These are phyloP conservation scores for Metschnikowia noctiluminum DNA, from an alignment of 805 yeast genomes.

Conservation along the genomic window DNA sequence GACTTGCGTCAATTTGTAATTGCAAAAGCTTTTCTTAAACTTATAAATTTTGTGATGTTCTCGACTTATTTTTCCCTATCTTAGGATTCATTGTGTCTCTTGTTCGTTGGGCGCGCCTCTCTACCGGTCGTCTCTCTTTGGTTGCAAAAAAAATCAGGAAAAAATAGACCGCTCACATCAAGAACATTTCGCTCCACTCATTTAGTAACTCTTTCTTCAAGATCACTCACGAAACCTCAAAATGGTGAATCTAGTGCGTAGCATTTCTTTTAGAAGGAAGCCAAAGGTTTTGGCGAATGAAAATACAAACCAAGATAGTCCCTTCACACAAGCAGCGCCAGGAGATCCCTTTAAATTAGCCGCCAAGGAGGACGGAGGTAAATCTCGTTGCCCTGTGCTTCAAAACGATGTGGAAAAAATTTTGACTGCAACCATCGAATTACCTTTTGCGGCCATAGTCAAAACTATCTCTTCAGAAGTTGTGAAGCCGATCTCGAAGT, in stretches of 20 bases:
- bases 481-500: conserved; percentile 2
- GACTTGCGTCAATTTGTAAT: too few species aligned
- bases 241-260: not conserved
- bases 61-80: too few species aligned
- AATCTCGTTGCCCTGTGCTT: not conserved
- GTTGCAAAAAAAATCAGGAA: not conserved
- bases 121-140: not conserved
- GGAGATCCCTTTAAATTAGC: not conserved
- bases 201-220: too few species aligned
- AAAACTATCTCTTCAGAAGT: conserved; percentile 2
- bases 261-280: not conserved
- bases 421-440: conserved; percentile 1
- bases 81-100: not conserved
- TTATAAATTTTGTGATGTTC: too few species aligned
- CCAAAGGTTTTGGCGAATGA: not conserved
- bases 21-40: too few species aligned
- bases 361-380: not conserved
- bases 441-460: conserved; percentile 4
- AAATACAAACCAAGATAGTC: not conserved
- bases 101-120: not conserved
- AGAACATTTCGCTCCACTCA: too few species aligned
- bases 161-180: too few species aligned
- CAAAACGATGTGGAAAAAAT: conserved; percentile 1
- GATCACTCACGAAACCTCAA: not conserved
- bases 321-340: not conserved